These are phyloP conservation scores for Penicillium expansum DNA, from an alignment of 2,329 filamentous ascomycete genomes.

Conservation along the genomic window DNA sequence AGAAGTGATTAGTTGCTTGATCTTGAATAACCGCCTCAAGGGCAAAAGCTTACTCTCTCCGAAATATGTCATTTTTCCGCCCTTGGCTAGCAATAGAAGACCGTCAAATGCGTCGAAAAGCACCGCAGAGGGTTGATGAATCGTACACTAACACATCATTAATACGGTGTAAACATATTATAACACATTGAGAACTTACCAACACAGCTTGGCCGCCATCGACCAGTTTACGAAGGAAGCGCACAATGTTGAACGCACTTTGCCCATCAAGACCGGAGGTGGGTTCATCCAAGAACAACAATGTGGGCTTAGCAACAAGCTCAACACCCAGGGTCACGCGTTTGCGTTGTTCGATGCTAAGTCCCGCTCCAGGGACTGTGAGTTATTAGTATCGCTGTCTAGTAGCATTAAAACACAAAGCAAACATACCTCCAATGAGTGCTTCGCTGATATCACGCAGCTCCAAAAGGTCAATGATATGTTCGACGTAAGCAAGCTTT, in stretches of 20 bases:
- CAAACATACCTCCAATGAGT: constrained; percentile 52
- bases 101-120: constrained; percentile 67
- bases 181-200: constrained; percentile 33
- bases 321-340: constrained; percentile 61
- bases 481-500: constrained; percentile 64
- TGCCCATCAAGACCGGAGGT: constrained; percentile 65
- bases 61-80: constrained; percentile 66
- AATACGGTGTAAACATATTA: not conserved
- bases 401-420: not conserved
- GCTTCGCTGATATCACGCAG: constrained; percentile 63
- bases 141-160: constrained; percentile 47
- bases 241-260: constrained; percentile 56
- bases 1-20: not conserved
- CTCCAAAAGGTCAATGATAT: constrained; percentile 63
- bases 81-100: constrained; percentile 62
- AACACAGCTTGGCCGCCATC: constrained; percentile 65
- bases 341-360: constrained; percentile 65
- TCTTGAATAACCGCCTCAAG: not conserved
- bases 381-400: constrained; percentile 5
- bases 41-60: constrained; percentile 47
- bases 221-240: constrained; percentile 65
- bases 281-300: constrained; percentile 61
- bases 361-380: constrained; percentile 52
- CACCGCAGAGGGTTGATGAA: constrained; percentile 67
- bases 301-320: constrained; percentile 58